Base-by-base conservation (phyloP, 2,329 filamentous ascomycete genomes). In the Exophiala xenobiotica region DNA sequence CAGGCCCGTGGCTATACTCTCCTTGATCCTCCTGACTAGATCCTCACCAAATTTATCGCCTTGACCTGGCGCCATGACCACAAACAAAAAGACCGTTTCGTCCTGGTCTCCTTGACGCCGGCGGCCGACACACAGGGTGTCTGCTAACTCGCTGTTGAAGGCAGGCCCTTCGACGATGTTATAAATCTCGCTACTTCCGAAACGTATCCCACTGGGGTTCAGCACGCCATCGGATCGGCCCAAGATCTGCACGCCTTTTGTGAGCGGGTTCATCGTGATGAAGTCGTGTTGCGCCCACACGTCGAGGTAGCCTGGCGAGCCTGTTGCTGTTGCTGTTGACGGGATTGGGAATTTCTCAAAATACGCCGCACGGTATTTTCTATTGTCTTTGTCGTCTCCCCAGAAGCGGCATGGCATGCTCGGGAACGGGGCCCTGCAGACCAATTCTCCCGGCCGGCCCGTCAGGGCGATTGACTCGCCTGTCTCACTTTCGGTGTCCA, bases 201-300 rank as follows among this genome's bases (percentile, higher is more conserved):
- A 77, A 19, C 74, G 69, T 48, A 77, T 71, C 5, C 74, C 74
- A 9, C 67, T 69, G 1, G 74, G 74, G 53, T 77, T 77, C 16
- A 77, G 62, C 1, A 75, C 73, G 4, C 73, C 73, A 52, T 77
- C 74, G 49, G 68, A 68, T 22, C 74, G 61, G 4, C 74, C 74
- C 46, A 73, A 71, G 53, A 76, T 73, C 12, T 68, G 58, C 22
- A 69, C 63, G 0, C 74, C 73, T 1, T 67, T 63, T 0, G 74
- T 77, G 4, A 47, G 46, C 0, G 70, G 69, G 40, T 75, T 74
- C 35, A 64, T 65, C 43, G 67, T 71, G 16, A 74, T 65, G 66
- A 70, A 75, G 53, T 78, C 74, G 52, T 75, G 72, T 55, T 77
- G 74, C 16, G 71, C 69, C 72, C 68, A 75, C 14, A 73, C 64